Evolutionary conservation across 106 monocot genomes (phyloP).

Genomic region (Platanthera zijinensis): DNA sequence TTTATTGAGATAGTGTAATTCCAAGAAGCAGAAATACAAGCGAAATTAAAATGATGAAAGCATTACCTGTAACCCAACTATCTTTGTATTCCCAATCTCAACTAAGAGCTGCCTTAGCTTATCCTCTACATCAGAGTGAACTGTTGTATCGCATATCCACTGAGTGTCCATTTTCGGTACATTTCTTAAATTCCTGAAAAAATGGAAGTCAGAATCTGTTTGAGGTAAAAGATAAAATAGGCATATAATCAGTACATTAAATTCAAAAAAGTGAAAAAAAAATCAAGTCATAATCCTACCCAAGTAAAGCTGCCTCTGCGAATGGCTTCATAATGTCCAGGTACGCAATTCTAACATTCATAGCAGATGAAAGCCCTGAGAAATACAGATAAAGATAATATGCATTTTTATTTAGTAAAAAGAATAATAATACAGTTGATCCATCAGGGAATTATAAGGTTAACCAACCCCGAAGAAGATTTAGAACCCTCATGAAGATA

Average conservation of each 20-base stretch:
- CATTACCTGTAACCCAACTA: slow-evolving; percentile 85
- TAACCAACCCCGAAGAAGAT: slow-evolving; percentile 87
- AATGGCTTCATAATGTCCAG: slow-evolving; percentile 96
- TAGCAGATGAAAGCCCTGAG: slow-evolving; percentile 84
- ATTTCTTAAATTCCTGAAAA: slow-evolving; percentile 39
- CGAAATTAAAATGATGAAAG: not conserved
- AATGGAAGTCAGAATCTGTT: not conserved
- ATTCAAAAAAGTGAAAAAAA: slow-evolving; percentile 2
- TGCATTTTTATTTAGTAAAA: not conserved
- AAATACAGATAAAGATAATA: slow-evolving; percentile 11
- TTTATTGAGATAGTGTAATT: not conserved
- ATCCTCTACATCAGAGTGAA: slow-evolving; percentile 83
- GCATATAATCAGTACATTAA: not conserved
- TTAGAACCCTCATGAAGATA: slow-evolving; percentile 81
- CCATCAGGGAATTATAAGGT: slow-evolving; percentile 2
- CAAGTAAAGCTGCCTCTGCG: slow-evolving; percentile 75
- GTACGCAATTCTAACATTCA: slow-evolving; percentile 84
- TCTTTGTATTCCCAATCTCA: slow-evolving; percentile 69
- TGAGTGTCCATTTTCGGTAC: slow-evolving; percentile 19
- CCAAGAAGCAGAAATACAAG: not conserved
- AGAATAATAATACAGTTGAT: not conserved
- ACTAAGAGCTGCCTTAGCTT: slow-evolving; percentile 64
- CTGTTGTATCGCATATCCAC: slow-evolving; percentile 68
- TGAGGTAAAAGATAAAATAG: slow-evolving; percentile 1
- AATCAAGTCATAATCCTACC: slow-evolving; percentile 33